phyloP scores from a whole-genome alignment of 208 protist species.

The Crithidia thermophila region DNA sequence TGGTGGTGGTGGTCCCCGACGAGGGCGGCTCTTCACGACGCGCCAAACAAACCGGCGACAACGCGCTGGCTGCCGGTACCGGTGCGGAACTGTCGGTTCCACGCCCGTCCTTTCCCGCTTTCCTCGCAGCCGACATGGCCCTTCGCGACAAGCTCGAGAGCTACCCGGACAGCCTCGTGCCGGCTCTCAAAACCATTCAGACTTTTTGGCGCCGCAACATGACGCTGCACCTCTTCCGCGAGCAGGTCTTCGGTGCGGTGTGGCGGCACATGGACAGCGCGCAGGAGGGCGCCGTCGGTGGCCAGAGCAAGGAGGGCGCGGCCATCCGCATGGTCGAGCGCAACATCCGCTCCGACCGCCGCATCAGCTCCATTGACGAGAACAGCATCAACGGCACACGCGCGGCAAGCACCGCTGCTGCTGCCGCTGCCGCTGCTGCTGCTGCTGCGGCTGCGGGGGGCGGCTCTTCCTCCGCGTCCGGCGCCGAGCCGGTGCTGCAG shows the following conservation, averaged over 20 bases:
- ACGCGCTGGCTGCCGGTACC: too few relatives aligned
- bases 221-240: slow-evolving; percentile 37
- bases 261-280: slow-evolving; percentile 53
- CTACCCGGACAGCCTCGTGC: slow-evolving; percentile 19
- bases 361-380: slow-evolving; percentile 8
- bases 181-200: slow-evolving; percentile 36
- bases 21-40: too few relatives aligned
- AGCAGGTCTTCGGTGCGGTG: slow-evolving; percentile 39
- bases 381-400: background rate
- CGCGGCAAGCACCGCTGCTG: background rate
- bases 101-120: slow-evolving; percentile 15
- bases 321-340: slow-evolving; percentile 22
- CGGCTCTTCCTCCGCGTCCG: background rate
- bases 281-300: slow-evolving; percentile 33
- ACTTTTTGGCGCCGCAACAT: slow-evolving; percentile 47
- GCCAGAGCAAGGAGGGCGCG: slow-evolving; percentile 7
- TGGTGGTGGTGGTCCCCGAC: too few relatives aligned
- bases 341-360: slow-evolving; percentile 10
- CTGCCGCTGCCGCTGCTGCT: background rate
- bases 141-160: slow-evolving; percentile 9
- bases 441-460: background rate
- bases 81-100: background rate
- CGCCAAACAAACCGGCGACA: too few relatives aligned
- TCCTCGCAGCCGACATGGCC: slow-evolving; percentile 13
- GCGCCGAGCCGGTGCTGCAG: background rate